A percentile compares a stretch with the other conserved stretches of the same genome.
Evolutionary conservation across 106 monocot genomes (phyloP).

Genomic region (Apostasia shenzhenica): DNA sequence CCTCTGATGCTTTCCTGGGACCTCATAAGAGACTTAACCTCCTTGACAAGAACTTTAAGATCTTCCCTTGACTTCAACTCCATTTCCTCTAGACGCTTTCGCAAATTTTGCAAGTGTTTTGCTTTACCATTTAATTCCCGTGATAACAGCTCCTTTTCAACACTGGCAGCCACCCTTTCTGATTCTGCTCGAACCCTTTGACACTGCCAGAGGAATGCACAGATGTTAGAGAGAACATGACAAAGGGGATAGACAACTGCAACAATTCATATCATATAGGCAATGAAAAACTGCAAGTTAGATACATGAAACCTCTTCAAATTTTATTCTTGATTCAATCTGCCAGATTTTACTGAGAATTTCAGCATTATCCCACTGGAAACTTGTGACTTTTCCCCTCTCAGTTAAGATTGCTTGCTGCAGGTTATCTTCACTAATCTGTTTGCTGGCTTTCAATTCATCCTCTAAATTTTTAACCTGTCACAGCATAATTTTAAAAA

Average conservation of each 20-base stretch:
- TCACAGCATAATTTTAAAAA: no score
- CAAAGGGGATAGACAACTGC: neutral
- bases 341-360: constrained; percentile 55
- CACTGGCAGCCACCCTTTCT: constrained; percentile 35
- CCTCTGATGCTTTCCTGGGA: constrained; percentile 77
- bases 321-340: constrained; percentile 59
- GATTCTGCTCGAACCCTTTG: constrained; percentile 51
- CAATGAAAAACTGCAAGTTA: no score
- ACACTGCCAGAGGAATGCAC: constrained; percentile 23
- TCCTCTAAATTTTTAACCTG: constrained; percentile 92
- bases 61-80: constrained; percentile 86
- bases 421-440: constrained; percentile 71
- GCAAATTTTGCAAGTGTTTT: constrained; percentile 37
- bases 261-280: neutral
- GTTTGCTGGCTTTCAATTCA: constrained; percentile 71
- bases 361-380: constrained; percentile 98
- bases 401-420: constrained; percentile 78
- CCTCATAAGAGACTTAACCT: constrained; percentile 70
- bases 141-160: constrained; percentile 52
- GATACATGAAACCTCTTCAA: constrained; percentile 42
- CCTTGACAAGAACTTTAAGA: constrained; percentile 79
- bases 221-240: neutral
- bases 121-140: constrained; percentile 54
- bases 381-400: constrained; percentile 80
- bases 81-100: constrained; percentile 43